Percentiles rank a stretch among this genome's conserved stretches.
phyloP scores from a whole-genome alignment of 176 grass and related monocot species.

The Aegilops umbellulata region DNA sequence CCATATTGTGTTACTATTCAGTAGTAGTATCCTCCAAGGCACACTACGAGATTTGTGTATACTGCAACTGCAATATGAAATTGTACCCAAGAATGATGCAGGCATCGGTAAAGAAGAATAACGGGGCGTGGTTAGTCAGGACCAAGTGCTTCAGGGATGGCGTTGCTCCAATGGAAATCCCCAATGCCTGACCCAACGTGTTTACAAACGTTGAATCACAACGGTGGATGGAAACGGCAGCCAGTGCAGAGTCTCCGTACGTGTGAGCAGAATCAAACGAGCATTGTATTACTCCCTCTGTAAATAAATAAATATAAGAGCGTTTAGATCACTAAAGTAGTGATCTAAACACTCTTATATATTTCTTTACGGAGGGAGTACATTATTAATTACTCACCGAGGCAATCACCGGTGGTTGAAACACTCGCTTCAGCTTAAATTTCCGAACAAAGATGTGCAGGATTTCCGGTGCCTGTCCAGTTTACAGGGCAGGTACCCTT shows the following conservation, averaged over 20 bases:
- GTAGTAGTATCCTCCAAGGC: not conserved
- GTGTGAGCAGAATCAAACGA: not conserved
- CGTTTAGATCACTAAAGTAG: too few relatives aligned
- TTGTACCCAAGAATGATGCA: slow-evolving; percentile 48
- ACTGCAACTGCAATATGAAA: not conserved
- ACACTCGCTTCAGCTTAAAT: slow-evolving; percentile 50
- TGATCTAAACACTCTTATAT: too few relatives aligned
- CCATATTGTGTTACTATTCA: not conserved
- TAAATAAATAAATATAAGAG: too few relatives aligned
- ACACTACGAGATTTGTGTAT: not conserved
- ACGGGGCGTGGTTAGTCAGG: not conserved
- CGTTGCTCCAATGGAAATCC: not conserved
- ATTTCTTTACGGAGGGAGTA: too few relatives aligned
- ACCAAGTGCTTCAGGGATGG: slow-evolving; percentile 8
- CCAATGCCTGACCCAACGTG: not conserved
- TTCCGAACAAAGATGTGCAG: slow-evolving; percentile 14
- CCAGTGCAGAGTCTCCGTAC: not conserved
- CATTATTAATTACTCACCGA: slow-evolving; percentile 32
- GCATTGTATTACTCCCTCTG: too few relatives aligned
- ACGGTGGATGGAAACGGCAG: not conserved
- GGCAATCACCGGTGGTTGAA: slow-evolving; percentile 49
- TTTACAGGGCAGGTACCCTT: not conserved
- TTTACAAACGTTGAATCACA: not conserved
- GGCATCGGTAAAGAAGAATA: slow-evolving; percentile 8
- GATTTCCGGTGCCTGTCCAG: slow-evolving; percentile 33